Evolutionary conservation across 1,139 yeast genomes (phyloP).

Genomic region (Suhomyces anneliseae): DNA sequence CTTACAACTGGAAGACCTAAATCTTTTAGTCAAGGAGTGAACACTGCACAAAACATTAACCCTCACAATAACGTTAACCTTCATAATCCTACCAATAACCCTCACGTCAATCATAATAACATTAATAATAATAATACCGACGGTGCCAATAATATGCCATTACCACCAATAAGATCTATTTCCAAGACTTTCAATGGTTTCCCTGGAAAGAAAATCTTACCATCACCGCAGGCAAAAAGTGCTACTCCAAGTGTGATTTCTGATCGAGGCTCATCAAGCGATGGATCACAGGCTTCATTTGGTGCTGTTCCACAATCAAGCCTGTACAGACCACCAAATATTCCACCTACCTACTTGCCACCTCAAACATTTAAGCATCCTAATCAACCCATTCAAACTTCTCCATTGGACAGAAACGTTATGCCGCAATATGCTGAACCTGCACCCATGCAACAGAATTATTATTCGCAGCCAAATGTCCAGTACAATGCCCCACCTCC

Average conservation of each 20-base stretch:
- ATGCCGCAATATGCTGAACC: neutral
- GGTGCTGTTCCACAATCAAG: neutral
- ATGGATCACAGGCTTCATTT: neutral
- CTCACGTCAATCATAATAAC: no score
- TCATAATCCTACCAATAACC: no score
- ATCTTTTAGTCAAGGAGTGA: neutral
- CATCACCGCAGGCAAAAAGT: neutral
- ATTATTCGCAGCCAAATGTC: neutral
- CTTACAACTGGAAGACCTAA: neutral
- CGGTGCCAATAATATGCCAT: neutral
- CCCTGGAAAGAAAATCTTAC: neutral
- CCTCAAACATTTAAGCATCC: neutral
- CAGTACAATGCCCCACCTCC: neutral
- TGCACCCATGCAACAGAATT: neutral
- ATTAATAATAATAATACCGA: no score
- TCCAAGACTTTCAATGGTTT: neutral
- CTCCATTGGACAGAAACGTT: neutral
- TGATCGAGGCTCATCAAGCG: neutral
- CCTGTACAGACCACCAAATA: neutral
- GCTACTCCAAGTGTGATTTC: neutral
- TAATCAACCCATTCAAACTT: neutral
- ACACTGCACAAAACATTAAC: no score
- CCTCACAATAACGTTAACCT: no score
- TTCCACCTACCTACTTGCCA: neutral
- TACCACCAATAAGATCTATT: neutral